phyloP scores from a whole-genome alignment of 352 stramenopile genomes.

The Phytophthora agathidicida region DNA sequence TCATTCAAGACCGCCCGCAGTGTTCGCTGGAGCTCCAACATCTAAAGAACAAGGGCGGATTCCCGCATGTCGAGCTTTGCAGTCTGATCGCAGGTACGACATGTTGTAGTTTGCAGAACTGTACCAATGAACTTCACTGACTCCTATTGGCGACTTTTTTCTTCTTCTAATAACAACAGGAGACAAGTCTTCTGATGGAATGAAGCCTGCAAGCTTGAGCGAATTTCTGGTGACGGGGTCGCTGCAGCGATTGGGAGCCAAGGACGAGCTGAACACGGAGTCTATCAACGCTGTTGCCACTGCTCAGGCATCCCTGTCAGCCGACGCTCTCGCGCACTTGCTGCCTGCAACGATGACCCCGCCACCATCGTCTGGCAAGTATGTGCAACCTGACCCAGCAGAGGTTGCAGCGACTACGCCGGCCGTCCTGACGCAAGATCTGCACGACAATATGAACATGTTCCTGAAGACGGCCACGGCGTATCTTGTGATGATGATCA shows the following conservation, averaged over 20 bases:
- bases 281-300: not conserved
- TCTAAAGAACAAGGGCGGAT: constrained; percentile 23
- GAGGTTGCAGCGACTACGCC: not conserved
- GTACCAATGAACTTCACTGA: no score
- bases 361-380: not conserved
- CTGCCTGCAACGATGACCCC: constrained; percentile 10
- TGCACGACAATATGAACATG: constrained; percentile 36
- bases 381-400: not conserved
- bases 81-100: constrained; percentile 31
- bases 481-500: constrained; percentile 40
- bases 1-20: constrained; percentile 21
- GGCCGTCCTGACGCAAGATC: constrained; percentile 24
- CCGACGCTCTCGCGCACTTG: constrained; percentile 17
- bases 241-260: not conserved
- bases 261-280: not conserved
- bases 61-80: constrained; percentile 26
- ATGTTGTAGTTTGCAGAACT: not conserved
- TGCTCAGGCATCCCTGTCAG: constrained; percentile 7
- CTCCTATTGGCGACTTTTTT: no score
- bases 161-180: no score
- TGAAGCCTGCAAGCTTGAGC: constrained; percentile 16
- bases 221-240: constrained; percentile 23
- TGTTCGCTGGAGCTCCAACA: constrained; percentile 17
- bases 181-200: constrained; percentile 4
- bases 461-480: constrained; percentile 43